Conservation (phyloP, 371 early-diverging fungal genomes). For the Haplosporangium sp. region DNA sequence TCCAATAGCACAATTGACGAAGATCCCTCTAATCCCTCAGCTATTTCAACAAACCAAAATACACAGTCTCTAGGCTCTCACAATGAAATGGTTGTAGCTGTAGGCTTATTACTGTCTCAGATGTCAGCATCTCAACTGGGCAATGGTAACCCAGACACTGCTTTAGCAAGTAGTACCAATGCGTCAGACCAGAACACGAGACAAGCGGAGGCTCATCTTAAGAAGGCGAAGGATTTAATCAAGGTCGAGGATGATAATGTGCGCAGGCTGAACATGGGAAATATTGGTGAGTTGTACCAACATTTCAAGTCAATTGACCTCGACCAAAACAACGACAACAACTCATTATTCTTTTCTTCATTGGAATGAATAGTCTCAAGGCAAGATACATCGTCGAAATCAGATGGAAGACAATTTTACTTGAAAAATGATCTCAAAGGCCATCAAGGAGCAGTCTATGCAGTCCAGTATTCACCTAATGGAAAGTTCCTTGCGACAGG, state of each 20-base stretch:
- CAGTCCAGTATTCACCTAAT: conserved; percentile 85
- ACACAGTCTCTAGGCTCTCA: not conserved
- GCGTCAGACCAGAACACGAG: conserved; percentile 18
- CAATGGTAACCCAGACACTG: conserved; percentile 15
- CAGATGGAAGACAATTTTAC: conserved; percentile 61
- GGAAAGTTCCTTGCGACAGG: conserved; percentile 87
- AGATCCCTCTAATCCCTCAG: not conserved
- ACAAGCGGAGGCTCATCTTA: conserved; percentile 33
- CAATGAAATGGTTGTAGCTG: conserved; percentile 34
- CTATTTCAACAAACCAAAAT: not conserved
- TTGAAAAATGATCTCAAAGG: conserved; percentile 77
- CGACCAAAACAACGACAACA: not conserved
- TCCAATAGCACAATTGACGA: conserved; percentile 5
- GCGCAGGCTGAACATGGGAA: conserved; percentile 49
- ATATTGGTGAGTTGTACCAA: conserved; percentile 28
- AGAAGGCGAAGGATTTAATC: conserved; percentile 35
- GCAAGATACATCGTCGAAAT: conserved; percentile 46
- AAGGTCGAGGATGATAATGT: conserved; percentile 51
- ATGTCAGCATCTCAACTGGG: conserved; percentile 36
- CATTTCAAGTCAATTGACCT: not conserved
- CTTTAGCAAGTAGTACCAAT: conserved; percentile 9
- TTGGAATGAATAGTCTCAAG: conserved; percentile 32
- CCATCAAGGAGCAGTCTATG: conserved; percentile 89
- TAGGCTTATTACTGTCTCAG: conserved; percentile 37
- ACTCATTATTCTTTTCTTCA: not conserved